Percentiles rank a stretch among this genome's conserved stretches.
Conservation (phyloP, 2,329 filamentous ascomycete species). For the Cryphonectria carpinicola region DNA sequence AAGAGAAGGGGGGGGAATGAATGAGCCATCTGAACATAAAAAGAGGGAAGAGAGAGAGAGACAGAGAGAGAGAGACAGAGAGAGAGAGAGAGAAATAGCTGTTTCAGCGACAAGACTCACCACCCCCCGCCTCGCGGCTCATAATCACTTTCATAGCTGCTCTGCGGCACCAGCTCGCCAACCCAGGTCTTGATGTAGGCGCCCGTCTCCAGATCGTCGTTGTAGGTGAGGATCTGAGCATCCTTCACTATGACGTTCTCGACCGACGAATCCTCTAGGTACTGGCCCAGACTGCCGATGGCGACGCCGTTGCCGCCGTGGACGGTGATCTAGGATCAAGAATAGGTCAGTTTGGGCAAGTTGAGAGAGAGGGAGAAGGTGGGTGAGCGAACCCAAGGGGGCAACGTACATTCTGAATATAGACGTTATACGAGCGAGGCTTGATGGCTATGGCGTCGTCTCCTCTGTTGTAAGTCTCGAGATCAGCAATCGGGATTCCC, state of each 20-base stretch:
- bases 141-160: constrained; percentile 52
- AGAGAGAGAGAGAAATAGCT: not conserved
- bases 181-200: constrained; percentile 63
- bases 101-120: constrained; percentile 12
- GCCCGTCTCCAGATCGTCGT: constrained; percentile 50
- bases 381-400: too few species aligned
- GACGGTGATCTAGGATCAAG: constrained; percentile 42
- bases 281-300: constrained; percentile 59
- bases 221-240: constrained; percentile 49
- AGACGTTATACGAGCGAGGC: constrained; percentile 56
- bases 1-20: not conserved
- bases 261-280: constrained; percentile 57
- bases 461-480: constrained; percentile 36
- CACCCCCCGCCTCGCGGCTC: constrained; percentile 55
- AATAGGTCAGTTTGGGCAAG: constrained; percentile 3
- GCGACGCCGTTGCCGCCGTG: constrained; percentile 59
- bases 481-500: not conserved
- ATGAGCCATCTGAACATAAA: not conserved
- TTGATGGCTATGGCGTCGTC: constrained; percentile 63
- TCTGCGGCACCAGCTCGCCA: constrained; percentile 50
- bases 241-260: constrained; percentile 52
- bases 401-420: constrained; percentile 46
- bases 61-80: too few species aligned
- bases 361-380: too few species aligned
- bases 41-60: not conserved